Conservation (phyloP, 73 alveolate genomes). For the Paramecium bursaria region DNA sequence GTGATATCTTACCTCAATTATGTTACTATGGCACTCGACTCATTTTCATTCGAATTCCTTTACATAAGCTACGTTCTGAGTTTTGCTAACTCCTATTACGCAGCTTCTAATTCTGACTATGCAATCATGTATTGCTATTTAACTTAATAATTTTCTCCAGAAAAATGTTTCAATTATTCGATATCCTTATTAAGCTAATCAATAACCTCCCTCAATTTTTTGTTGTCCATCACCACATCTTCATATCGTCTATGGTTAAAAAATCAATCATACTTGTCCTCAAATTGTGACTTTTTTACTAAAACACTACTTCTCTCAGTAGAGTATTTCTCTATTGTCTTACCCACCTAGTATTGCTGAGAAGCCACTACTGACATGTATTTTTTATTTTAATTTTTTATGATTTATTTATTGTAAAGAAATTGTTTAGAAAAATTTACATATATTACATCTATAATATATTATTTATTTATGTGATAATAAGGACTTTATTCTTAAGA, state of each 20-base stretch:
- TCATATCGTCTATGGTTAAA: constrained; percentile 38
- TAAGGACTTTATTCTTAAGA: no score
- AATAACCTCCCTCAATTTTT: constrained; percentile 43
- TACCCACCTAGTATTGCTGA: no score
- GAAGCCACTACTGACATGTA: no score
- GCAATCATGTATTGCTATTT: constrained; percentile 15
- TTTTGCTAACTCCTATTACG: constrained; percentile 34
- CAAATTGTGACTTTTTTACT: no score
- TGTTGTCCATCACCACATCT: constrained; percentile 28
- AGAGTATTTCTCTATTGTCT: no score
- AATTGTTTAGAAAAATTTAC: no score
- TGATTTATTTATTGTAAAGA: no score
- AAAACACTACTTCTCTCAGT: no score
- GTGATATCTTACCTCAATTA: constrained; percentile 13
- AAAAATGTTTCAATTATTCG: constrained; percentile 3
- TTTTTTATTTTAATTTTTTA: no score
- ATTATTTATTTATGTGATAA: no score
- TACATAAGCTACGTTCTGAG: constrained; percentile 6
- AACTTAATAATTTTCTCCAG: constrained; percentile 33
- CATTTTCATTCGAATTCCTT: constrained; percentile 44
- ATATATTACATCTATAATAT: no score
- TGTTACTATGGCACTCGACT: background rate
- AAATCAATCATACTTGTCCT: constrained; percentile 32
- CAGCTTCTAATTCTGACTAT: constrained; percentile 47
- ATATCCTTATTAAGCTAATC: constrained; percentile 33